phyloP scores from a whole-genome alignment of 2,329 filamentous ascomycete genomes.

The Diaporthe humulicola region DNA sequence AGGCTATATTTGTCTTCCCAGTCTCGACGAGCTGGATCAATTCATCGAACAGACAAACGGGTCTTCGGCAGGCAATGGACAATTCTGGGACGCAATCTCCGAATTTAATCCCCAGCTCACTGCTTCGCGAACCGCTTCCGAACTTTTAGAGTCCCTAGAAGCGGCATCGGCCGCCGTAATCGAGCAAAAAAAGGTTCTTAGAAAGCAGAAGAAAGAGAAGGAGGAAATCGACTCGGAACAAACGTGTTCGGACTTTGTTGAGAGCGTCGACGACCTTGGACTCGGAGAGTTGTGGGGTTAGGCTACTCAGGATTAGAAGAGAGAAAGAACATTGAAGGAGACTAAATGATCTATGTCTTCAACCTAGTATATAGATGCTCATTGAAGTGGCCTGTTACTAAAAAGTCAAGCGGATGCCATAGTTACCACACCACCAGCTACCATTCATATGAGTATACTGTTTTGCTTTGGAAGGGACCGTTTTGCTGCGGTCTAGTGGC shows the following conservation, averaged over 20 bases:
- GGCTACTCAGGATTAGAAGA: not conserved
- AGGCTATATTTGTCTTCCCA: conserved; percentile 11
- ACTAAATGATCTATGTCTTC: not conserved
- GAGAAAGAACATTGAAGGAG: not conserved
- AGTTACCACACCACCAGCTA: not conserved
- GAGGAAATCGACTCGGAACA: not conserved
- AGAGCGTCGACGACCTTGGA: not conserved
- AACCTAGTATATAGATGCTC: not conserved
- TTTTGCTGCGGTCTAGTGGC: too few relatives aligned
- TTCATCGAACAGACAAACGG: conserved; percentile 13
- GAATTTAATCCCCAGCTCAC: conserved; percentile 14
- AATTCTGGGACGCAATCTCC: conserved; percentile 10
- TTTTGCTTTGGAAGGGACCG: too few relatives aligned
- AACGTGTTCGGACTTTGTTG: not conserved
- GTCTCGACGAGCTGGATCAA: conserved; percentile 12
- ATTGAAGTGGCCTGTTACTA: not conserved
- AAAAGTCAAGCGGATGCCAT: not conserved
- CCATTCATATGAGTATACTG: too few relatives aligned
- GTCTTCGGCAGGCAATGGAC: conserved; percentile 4
- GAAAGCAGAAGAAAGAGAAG: conserved; percentile 19
- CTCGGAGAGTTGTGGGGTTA: not conserved
- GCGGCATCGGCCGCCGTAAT: not conserved
- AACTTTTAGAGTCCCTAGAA: not conserved
- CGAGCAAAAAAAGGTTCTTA: not conserved
- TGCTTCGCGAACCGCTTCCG: conserved; percentile 13